A percentile compares a stretch with the other conserved stretches of the same genome.
Conservation (phyloP, 495 filamentous ascomycete species). For the Tirmania nivea region DNA sequence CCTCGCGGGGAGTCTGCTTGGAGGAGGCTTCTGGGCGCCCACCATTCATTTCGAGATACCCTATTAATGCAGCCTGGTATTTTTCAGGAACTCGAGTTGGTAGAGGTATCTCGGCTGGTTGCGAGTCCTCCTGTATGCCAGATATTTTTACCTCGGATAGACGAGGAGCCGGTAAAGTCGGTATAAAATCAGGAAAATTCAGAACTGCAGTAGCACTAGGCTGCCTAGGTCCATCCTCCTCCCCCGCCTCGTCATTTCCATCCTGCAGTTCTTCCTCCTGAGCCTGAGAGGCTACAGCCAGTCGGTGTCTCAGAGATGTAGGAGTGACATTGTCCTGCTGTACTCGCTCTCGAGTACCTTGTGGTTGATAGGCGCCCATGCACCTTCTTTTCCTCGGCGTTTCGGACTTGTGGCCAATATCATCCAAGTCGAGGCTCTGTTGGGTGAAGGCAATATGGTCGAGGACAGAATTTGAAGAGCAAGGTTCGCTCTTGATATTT, state of each 20-base stretch:
- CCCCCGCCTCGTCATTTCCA: neutral
- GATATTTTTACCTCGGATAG: neutral
- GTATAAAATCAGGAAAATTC: neutral
- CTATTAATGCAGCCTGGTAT: neutral
- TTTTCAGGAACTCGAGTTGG: neutral
- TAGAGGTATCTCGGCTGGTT: neutral
- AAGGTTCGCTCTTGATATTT: slow-evolving; percentile 15
- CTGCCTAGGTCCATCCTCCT: neutral
- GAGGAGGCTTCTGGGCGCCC: neutral
- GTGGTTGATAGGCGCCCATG: neutral
- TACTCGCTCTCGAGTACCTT: neutral
- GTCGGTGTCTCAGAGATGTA: too few relatives aligned
- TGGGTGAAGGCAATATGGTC: slow-evolving; percentile 19
- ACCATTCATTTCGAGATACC: neutral
- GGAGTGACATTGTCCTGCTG: too few relatives aligned
- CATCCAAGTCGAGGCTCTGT: slow-evolving; percentile 55
- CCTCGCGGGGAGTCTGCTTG: too few relatives aligned
- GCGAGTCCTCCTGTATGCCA: neutral
- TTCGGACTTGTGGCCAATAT: slow-evolving; percentile 34
- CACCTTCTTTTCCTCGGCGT: slow-evolving; percentile 38
- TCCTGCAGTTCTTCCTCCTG: neutral
- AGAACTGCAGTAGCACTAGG: too few relatives aligned
- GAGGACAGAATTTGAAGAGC: slow-evolving; percentile 7
- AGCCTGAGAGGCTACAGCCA: neutral
- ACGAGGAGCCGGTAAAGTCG: neutral